Evolutionary conservation across 495 filamentous ascomycete genomes (phyloP).

Genomic region (Pyrenula massariospora): DNA sequence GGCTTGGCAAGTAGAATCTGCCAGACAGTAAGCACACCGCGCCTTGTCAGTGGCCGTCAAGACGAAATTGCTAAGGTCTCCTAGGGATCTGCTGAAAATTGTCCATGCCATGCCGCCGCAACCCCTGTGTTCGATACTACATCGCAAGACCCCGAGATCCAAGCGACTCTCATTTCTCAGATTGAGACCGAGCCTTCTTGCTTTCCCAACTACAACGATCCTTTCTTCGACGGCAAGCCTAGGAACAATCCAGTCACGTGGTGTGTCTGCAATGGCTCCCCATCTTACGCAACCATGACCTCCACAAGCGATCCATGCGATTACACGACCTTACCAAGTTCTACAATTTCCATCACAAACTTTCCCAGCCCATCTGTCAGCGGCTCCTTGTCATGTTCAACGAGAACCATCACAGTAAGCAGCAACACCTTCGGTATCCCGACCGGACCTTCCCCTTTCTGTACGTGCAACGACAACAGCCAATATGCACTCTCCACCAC

Average conservation of each 20-base stretch:
- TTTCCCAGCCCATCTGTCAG: background rate
- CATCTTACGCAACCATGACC: background rate
- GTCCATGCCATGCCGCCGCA: background rate
- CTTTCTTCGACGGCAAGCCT: background rate
- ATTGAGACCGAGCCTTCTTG: background rate
- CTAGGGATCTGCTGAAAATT: background rate
- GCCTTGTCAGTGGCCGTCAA: background rate
- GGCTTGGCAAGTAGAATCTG: background rate
- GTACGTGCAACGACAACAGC: background rate
- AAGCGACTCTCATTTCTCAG: background rate
- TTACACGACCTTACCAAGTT: background rate
- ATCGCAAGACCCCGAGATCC: background rate
- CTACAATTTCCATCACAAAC: background rate
- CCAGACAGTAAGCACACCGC: background rate
- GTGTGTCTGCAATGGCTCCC: background rate
- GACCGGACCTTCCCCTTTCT: background rate
- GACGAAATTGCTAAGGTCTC: background rate
- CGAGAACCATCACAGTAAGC: background rate
- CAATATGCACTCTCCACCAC: background rate
- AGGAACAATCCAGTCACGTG: background rate
- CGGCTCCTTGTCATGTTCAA: background rate
- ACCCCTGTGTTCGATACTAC: background rate
- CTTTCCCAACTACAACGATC: background rate
- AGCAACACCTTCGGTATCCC: background rate
- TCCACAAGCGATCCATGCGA: background rate